phyloP scores from a whole-genome alignment of 495 filamentous ascomycete genomes.

The Friedmanniomyces simplex region DNA sequence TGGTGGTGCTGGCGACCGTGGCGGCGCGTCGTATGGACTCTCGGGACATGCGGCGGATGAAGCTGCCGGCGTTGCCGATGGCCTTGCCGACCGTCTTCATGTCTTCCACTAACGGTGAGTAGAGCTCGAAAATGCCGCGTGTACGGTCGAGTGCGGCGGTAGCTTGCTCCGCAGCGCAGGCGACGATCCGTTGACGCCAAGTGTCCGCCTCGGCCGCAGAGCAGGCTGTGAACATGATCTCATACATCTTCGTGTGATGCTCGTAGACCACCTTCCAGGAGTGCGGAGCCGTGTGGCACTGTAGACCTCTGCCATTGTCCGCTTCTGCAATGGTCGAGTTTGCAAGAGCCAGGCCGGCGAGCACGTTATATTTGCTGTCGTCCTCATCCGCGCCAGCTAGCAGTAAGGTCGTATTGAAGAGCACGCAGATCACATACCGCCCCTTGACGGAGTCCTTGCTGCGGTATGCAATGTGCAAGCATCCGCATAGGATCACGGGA shows the following conservation, averaged over 20 bases:
- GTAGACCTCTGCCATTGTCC: constrained; percentile 74
- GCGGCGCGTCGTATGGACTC: constrained; percentile 65
- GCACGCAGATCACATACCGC: constrained; percentile 75
- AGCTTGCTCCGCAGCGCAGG: constrained; percentile 30
- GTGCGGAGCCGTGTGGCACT: constrained; percentile 73
- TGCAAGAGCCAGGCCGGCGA: constrained; percentile 61
- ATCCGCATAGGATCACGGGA: constrained; percentile 74
- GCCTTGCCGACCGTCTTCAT: constrained; percentile 65
- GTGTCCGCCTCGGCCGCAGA: constrained; percentile 67
- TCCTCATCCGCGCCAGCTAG: constrained; percentile 56
- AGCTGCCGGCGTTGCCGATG: constrained; percentile 58
- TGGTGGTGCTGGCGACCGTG: constrained; percentile 51
- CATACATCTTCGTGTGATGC: constrained; percentile 61
- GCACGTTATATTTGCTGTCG: constrained; percentile 55
- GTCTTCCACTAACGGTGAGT: constrained; percentile 50
- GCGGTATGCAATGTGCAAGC: constrained; percentile 76
- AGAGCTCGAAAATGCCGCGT: constrained; percentile 43
- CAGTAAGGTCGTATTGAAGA: constrained; percentile 73
- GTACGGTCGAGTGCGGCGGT: constrained; percentile 37
- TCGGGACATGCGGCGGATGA: constrained; percentile 52
- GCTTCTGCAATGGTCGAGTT: constrained; percentile 64
- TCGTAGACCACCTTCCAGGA: constrained; percentile 94
- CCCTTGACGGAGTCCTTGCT: constrained; percentile 54
- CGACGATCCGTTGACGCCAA: constrained; percentile 53
- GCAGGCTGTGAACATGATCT: constrained; percentile 81